phyloP scores from a whole-genome alignment of 345 rosid species.

The Moricandia moricandioides region DNA sequence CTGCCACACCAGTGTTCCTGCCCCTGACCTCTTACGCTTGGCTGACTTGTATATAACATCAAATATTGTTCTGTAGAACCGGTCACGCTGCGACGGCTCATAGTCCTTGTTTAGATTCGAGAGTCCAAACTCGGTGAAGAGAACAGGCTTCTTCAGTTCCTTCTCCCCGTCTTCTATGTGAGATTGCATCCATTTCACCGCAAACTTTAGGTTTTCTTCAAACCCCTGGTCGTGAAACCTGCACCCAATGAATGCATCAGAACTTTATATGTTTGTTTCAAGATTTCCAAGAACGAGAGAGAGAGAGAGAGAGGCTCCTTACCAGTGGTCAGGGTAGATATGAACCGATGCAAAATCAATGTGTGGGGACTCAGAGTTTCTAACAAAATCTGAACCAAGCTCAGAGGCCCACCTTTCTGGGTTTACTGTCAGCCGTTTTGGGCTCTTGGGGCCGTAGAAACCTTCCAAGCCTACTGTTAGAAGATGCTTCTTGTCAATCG shows the following conservation, averaged over 20 bases:
- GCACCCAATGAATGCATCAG: conserved; percentile 9
- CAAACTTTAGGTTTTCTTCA: conserved; percentile 61
- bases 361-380: conserved; percentile 53
- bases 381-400: conserved; percentile 87
- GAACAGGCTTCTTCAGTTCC: conserved; percentile 71
- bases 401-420: conserved; percentile 78
- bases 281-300: background rate
- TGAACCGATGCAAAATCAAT: conserved; percentile 92
- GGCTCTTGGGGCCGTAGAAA: conserved; percentile 82
- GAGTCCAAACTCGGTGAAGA: conserved; percentile 83
- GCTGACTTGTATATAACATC: conserved; percentile 69
- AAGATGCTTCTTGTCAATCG: conserved; percentile 83
- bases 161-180: conserved; percentile 88
- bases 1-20: conserved; percentile 86
- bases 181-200: conserved; percentile 78
- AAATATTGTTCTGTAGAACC: conserved; percentile 51
- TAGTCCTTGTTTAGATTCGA: conserved; percentile 75
- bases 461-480: conserved; percentile 93
- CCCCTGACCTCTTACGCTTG: conserved; percentile 68
- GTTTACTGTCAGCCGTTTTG: conserved; percentile 69
- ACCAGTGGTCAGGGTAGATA: conserved; percentile 96
- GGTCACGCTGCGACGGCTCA: conserved; percentile 56
- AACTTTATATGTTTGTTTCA: background rate
- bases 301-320: conserved; percentile 12
- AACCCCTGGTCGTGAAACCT: conserved; percentile 68